Base-by-base conservation (phyloP, 208 protist species). In the Trypanosoma boissoni region DNA sequence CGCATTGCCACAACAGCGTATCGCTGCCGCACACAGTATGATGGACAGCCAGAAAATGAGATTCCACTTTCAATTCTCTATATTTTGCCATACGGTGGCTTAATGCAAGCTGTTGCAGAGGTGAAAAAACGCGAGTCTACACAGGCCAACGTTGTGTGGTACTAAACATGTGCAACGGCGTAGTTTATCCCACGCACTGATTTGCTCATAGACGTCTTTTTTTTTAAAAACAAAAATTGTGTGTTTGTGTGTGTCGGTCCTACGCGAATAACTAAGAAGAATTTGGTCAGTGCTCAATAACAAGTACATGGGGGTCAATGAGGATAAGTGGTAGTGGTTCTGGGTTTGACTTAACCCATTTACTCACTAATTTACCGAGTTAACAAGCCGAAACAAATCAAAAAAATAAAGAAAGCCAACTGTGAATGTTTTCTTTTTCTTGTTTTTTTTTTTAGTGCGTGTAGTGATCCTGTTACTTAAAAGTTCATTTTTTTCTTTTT, bases 21-120 rank as follows among this genome's bases (percentile, higher is more conserved):
- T 67, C 74, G 75, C 37, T 93, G 86, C 55, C 78, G 86, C 5
- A 58, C 86, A 16, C 86, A 92, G 78, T 95, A 95, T 58, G 84
- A 92, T 14, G 72, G 73, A 0, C 89, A 95, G 49, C 81, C 89
- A 4, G 81, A 88, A 70, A 69, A 74, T 36, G 86, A 95, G 43
- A 72, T 91, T 28, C 89, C 89, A 1, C 51, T 95, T 31, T 92
- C 89, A 4, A 24, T 95, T 18, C 21, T 95, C 12, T 95, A 88
- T 68, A 75, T 90, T 14, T 18, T 92, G 7, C 77, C 83, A 41
- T 78, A 81, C 53, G 74, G 72, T 7, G 78, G 80, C 12, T 41
- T 82, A 34, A 62, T 74, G 37, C 79, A 95, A 60, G 84, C 85
- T 1, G 61, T 91, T 23, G 80, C 68, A 4, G 80, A 90, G 72